Base-by-base conservation (phyloP, 768 basidiomycete species). In the Boletus subcaerulescens region DNA sequence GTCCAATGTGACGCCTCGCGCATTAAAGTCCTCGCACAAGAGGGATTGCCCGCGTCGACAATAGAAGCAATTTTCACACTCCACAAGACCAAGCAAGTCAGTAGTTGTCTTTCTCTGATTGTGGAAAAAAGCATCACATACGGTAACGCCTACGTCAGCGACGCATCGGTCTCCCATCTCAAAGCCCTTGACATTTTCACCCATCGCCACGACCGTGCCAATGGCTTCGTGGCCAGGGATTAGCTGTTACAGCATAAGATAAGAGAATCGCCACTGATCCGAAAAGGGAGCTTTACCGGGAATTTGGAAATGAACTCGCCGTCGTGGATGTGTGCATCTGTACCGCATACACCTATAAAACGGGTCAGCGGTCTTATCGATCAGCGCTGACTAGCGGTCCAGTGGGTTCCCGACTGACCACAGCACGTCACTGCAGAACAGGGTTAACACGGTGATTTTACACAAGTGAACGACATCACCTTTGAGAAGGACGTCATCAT, bases 1-100 rank as follows among this genome's bases (percentile, higher is more conserved):
- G 58, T 89, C 85, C 61, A 81, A 73, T 18, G 85, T 89, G 43
- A 93, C 88, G 45, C 93, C 93, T 13, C 86, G 81, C 7, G 88
- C 81, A 52, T 84, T 77, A 72, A 93, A 93, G 74, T 91, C 79
- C 70, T 94, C 92, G 73, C 93, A 96, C 52, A 92, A 74, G 11
- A 94, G 76, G 18, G 83, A 80, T 64, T 90, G 75, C n/a, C 91
- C 92, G 42, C 90, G 82, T 48, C 91, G 83, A 71, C 93, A 95
- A 74, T 84, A 93, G 74, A 93, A 92, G 71, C 93, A 95, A 55
- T 76, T 78, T 9, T 84, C 87, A 73, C 93, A 94, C 89, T 91
- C 60, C 4, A 17, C 13, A 35, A 3, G 38, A 31, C 46, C 50
- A 40, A 56, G 36, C 44, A 14, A 32, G 43, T 60, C 22, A 53